Conservation (phyloP, 441 rosid genomes). For the Corymbia citriodora region DNA sequence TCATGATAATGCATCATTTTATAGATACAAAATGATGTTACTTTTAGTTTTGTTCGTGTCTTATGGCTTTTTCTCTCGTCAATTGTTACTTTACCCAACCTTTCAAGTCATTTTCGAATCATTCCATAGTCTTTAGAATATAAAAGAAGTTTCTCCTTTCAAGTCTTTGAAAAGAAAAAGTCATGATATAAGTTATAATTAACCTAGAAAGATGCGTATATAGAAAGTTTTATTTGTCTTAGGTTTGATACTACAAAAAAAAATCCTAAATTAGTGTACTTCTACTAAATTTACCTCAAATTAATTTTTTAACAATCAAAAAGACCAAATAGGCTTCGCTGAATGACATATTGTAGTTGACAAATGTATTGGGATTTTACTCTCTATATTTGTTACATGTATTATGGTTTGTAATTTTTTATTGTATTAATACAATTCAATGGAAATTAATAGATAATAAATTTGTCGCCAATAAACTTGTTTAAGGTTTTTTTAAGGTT, state of each 20-base stretch:
- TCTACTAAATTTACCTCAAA: fast-evolving
- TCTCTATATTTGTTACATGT: fast-evolving
- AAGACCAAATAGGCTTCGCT: fast-evolving
- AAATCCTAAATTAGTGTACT: fast-evolving
- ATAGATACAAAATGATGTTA: not conserved
- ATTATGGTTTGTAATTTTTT: fast-evolving
- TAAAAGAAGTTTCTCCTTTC: not conserved
- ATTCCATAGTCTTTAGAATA: not conserved
- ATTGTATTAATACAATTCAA: no score
- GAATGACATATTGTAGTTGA: fast-evolving
- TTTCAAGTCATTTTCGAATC: not conserved
- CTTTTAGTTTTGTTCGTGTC: not conserved
- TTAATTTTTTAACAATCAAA: fast-evolving
- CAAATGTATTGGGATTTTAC: fast-evolving
- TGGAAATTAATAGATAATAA: no score
- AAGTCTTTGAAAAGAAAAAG: not conserved
- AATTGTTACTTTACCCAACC: not conserved
- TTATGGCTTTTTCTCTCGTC: not conserved
- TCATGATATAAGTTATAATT: not conserved
- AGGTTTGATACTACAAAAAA: no score
- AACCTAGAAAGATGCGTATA: not conserved
- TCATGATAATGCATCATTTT: not conserved
- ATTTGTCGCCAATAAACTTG: fast-evolving
- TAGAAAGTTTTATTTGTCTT: not conserved
- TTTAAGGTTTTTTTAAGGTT: no score